Evolutionary conservation across 371 early-diverging fungal species (phyloP).

Genomic region (Entomophthora muscae): DNA sequence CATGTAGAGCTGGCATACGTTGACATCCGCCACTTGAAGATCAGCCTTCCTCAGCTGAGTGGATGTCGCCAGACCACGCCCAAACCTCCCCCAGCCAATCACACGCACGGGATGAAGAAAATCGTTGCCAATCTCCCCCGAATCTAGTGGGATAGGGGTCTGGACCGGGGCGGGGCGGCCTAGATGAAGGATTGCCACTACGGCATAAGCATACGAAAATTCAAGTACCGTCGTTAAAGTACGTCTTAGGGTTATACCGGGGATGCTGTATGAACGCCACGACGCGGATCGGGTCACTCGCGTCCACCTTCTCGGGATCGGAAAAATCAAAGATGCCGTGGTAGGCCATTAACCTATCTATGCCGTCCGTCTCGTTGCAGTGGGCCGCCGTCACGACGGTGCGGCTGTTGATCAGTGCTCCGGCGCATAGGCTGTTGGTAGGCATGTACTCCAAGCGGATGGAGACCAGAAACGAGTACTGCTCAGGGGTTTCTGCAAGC

Average conservation of each 20-base stretch:
- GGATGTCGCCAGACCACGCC: not conserved
- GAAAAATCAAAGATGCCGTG: not conserved
- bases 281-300: not conserved
- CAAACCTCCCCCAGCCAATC: not conserved
- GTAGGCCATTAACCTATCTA: not conserved
- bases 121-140: not conserved
- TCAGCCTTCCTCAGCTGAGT: not conserved
- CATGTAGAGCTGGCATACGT: not conserved
- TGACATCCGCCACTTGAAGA: not conserved
- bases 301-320: not conserved
- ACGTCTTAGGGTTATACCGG: not conserved
- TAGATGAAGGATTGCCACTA: not conserved
- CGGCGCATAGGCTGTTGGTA: not conserved
- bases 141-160: not conserved
- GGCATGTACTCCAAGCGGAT: not conserved
- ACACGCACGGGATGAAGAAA: not conserved
- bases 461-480: not conserved
- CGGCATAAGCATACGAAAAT: not conserved
- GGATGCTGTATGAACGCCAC: constrained; percentile 3
- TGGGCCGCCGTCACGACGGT: not conserved
- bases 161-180: not conserved
- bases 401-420: not conserved
- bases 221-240: not conserved
- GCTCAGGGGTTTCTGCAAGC: not conserved
- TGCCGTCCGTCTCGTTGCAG: not conserved